phyloP scores from a whole-genome alignment of 2,329 filamentous ascomycete genomes.

The Epichloe sibirici region DNA sequence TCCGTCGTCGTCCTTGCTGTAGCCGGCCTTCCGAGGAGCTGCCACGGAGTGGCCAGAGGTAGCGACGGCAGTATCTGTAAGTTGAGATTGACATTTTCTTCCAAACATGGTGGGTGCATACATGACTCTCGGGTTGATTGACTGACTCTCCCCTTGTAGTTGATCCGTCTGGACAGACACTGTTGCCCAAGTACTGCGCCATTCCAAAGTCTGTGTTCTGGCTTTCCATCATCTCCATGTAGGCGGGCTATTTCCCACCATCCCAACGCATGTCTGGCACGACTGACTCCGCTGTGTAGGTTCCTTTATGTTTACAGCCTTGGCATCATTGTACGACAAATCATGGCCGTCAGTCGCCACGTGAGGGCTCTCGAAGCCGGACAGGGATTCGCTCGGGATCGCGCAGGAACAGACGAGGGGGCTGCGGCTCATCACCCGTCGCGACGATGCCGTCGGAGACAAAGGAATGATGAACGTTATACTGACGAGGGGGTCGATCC shows the following conservation, averaged over 20 bases:
- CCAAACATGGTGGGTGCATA: background rate
- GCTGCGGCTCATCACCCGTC: too few species aligned
- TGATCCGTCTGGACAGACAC: background rate
- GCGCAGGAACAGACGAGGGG: too few species aligned
- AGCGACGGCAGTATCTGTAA: background rate
- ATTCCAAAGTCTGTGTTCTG: background rate
- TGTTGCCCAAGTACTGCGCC: background rate
- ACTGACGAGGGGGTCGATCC: background rate
- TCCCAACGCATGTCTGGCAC: background rate
- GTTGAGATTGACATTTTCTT: background rate
- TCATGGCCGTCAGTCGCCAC: background rate
- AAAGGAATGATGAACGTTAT: too few species aligned
- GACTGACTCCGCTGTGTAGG: background rate
- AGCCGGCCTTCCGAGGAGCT: background rate
- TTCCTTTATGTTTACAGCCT: background rate
- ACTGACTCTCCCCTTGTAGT: background rate
- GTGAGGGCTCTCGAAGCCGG: background rate
- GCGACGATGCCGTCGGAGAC: too few species aligned
- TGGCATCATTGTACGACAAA: background rate
- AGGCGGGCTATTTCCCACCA: background rate
- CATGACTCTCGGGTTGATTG: background rate
- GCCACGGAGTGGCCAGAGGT: background rate
- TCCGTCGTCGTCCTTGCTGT: background rate
- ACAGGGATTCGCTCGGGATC: background rate
- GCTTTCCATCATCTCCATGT: background rate